These are phyloP conservation scores for Avicennia marina DNA, from an alignment of 257 asterid genomes.

Conservation along the genomic window DNA sequence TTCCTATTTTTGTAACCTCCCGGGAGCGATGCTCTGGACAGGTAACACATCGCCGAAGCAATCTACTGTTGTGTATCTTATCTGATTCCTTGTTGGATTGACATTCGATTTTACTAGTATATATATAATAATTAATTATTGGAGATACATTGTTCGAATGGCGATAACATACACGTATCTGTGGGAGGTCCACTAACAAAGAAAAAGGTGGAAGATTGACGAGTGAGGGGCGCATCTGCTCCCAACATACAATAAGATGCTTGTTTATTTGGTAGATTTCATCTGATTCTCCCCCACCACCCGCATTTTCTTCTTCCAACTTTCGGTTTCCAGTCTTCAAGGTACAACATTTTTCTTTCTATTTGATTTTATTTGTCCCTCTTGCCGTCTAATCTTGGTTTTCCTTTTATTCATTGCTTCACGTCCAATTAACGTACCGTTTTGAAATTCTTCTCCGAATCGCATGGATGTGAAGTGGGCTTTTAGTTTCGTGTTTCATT, in stretches of 20 bases:
- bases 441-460: no score
- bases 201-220: conserved; percentile 21
- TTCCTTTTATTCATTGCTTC: conserved; percentile 18
- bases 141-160: no score
- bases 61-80: no score
- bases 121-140: no score
- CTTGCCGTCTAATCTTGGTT: conserved; percentile 23
- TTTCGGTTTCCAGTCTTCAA: conserved; percentile 20
- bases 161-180: conserved; percentile 23
- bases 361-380: no score
- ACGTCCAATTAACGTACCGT: conserved; percentile 14
- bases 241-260: conserved; percentile 9
- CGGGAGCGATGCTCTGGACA: no score
- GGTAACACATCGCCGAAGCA: no score
- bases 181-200: conserved; percentile 30
- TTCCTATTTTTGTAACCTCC: no score
- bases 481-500: conserved; percentile 1
- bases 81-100: no score
- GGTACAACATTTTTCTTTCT: conserved; percentile 21
- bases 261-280: background rate
- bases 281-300: background rate
- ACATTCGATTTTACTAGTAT: background rate
- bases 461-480: no score
- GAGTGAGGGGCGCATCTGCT: conserved; percentile 18
- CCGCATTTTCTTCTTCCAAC: conserved; percentile 22